These are phyloP conservation scores for Nicotiana knightiana DNA, from an alignment of 257 asterid species.

Conservation along the genomic window DNA sequence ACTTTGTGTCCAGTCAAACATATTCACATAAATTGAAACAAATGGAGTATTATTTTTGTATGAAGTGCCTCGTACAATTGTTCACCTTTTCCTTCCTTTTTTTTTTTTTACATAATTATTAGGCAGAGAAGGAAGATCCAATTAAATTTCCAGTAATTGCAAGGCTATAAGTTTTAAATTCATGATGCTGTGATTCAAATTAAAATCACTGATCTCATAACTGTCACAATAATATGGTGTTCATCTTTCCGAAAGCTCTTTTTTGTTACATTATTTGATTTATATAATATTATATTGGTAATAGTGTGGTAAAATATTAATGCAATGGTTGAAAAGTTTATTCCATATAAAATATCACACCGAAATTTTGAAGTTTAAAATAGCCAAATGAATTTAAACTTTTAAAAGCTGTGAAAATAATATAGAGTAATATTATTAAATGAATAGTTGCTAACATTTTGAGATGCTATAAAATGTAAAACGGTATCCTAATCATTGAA, in stretches of 20 bases:
- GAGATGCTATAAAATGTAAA: neutral
- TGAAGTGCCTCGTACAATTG: too few relatives aligned
- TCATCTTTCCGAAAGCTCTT: neutral
- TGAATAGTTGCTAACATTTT: neutral
- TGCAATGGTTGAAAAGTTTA: neutral
- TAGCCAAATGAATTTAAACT: neutral
- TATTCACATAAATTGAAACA: too few relatives aligned
- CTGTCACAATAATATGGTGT: neutral
- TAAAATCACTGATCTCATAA: too few relatives aligned
- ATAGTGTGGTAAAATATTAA: neutral
- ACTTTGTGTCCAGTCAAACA: too few relatives aligned
- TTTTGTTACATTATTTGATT: too few relatives aligned
- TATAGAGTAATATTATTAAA: neutral
- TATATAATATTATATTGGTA: too few relatives aligned
- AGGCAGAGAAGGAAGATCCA: neutral
- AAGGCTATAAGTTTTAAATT: too few relatives aligned
- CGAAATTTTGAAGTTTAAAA: neutral
- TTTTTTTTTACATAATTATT: too few relatives aligned
- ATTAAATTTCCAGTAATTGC: neutral
- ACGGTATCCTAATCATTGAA: neutral
- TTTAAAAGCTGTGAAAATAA: neutral
- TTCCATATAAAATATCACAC: neutral
- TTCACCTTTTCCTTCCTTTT: too few relatives aligned
- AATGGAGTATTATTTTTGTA: too few relatives aligned
- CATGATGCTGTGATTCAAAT: neutral